A percentile compares a stretch with the other conserved stretches of the same genome.
Evolutionary conservation across 192 early-diverging fungal genomes (phyloP).

Genomic region (Gaertneriomyces semiglobifer): DNA sequence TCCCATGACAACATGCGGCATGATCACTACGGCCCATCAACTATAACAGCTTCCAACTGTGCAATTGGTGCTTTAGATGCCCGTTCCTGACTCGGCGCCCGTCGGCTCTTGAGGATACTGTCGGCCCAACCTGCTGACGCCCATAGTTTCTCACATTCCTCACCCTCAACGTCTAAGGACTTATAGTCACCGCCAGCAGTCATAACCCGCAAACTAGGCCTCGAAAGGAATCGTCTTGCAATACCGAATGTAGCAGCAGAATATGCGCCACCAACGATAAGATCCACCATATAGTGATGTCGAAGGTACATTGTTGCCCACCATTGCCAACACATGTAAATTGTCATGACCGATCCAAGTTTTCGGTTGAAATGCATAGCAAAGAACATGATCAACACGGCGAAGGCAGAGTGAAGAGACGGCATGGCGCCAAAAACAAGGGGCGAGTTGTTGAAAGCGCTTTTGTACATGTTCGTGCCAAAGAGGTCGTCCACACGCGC

Average conservation of each 20-base stretch:
- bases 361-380: conserved; percentile 26
- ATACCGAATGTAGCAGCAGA: conserved; percentile 49
- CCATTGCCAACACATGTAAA: conserved; percentile 72
- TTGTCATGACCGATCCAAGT: conserved; percentile 29
- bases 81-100: no score
- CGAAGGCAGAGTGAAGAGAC: conserved; percentile 69
- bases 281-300: conserved; percentile 72
- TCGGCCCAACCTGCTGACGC: no score
- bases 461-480: conserved; percentile 57
- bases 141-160: no score
- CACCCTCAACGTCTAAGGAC: no score
- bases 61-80: no score
- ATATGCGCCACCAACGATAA: conserved; percentile 65
- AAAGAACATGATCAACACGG: conserved; percentile 62
- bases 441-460: conserved; percentile 64
- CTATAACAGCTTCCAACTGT: no score
- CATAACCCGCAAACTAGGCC: no score
- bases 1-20: no score
- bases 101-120: no score
- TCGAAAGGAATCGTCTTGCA: conserved; percentile 14
- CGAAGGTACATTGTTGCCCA: conserved; percentile 75
- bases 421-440: conserved; percentile 76
- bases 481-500: conserved; percentile 66
- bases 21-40: no score
- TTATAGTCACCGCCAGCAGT: no score